Base-by-base conservation (phyloP, 768 basidiomycete species). In the Boletus vermiculosoides region DNA sequence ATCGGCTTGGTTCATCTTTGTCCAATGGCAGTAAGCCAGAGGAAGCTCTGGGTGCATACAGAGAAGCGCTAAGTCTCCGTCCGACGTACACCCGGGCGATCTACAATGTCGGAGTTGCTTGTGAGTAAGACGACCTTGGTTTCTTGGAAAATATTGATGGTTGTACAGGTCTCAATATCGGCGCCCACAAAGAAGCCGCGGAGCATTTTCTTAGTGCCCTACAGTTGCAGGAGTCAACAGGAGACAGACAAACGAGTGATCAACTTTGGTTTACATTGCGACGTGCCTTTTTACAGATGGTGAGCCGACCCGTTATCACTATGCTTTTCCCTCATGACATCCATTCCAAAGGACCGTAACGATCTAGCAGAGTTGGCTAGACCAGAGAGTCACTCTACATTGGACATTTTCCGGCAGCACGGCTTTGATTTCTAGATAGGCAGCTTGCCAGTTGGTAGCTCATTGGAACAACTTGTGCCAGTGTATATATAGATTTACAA, bases 31-130 rank as follows among this genome's bases (percentile, higher is more conserved):
- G 84, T 62, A 89, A 91, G 59, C 94, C 97, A 0, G 97, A 98
- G 71, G 93, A 95, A 70, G 95, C 96, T 4, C 75, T 94, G 10
- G 89, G 88, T 16, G 90, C 88, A 15, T 97, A 99, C 70, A 81
- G 90, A 57, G 86, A 94, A 70, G 97, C 97, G 0, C 79, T 99
- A 25, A 87, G 85, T 65, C 76, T 98, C 46, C 84, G 94, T 39
- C 97, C 97, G 28, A 95, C 94, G 0, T 99, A 97, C 71, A 98
- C 97, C 1, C 86, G 97, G 12, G 97, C 95, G 11, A 92, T 98
- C 23, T 98, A 96, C 69, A 99, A 99, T 66, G 92, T 99, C 36
- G 97, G 95, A 44, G 97, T 99, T 28, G 94, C 95, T 22, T 99
- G 94, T 94, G 66, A 64, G 92, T 83, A 4, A n/a, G 30, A 44